Evolutionary conservation across 495 filamentous ascomycete species (phyloP).

Genomic region (Chaetomium tenue): DNA sequence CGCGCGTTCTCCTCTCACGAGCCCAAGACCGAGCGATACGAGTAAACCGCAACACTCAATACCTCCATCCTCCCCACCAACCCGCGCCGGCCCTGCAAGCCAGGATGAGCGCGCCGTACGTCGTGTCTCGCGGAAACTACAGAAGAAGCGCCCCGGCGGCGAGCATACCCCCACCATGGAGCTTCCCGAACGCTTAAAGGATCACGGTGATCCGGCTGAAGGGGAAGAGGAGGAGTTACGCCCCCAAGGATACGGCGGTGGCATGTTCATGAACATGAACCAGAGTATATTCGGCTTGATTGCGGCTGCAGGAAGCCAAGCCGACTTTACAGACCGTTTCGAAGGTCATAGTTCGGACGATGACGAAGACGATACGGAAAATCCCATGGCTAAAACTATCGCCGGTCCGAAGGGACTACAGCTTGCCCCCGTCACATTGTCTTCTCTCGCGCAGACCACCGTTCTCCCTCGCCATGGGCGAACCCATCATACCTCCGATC

Average conservation of each 20-base stretch:
- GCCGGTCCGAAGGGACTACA: constrained; percentile 23
- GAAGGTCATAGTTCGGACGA: constrained; percentile 80
- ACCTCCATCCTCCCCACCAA: constrained; percentile 22
- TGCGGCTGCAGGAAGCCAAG: constrained; percentile 78
- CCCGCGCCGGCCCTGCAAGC: constrained; percentile 20
- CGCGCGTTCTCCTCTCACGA: neutral
- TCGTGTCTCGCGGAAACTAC: constrained; percentile 52
- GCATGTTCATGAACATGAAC: constrained; percentile 72
- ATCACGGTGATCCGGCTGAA: constrained; percentile 61
- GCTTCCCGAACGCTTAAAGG: constrained; percentile 73
- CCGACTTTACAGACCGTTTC: constrained; percentile 77
- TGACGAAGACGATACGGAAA: constrained; percentile 45
- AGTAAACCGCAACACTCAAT: neutral
- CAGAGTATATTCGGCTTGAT: constrained; percentile 94
- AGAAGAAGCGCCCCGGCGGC: constrained; percentile 55
- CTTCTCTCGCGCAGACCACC: constrained; percentile 38
- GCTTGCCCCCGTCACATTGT: constrained; percentile 9
- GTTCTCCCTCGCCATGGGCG: constrained; percentile 32
- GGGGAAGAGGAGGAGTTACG: constrained; percentile 69
- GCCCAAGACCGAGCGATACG: neutral
- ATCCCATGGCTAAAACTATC: constrained; percentile 35
- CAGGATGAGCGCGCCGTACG: constrained; percentile 31
- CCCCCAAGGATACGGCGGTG: constrained; percentile 52
- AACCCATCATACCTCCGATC: constrained; percentile 27
- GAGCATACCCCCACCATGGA: constrained; percentile 62